Evolutionary conservation across 192 early-diverging fungal genomes (phyloP), one percentile per base, ranked within the genome.

Genomic region (Polychytrium aggregatum): DNA sequence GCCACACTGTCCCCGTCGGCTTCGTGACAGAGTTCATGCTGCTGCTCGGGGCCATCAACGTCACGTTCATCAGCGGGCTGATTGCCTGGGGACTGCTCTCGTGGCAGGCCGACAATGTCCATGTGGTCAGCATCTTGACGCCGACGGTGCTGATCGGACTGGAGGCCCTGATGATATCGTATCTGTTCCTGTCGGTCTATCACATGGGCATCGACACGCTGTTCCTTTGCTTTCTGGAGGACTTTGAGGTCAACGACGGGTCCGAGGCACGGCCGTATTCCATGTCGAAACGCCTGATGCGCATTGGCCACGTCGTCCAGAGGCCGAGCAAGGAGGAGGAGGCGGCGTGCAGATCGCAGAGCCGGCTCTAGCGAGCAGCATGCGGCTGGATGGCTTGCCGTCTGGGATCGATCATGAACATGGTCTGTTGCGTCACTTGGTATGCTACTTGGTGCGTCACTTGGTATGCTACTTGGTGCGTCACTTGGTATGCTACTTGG

Each of bases 171-270:
- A 43, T 71, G 26, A 52, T 73, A 10, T 35, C 65, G 13, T 36
- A 38, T n/a, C 41, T 41, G 11, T 60, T 73, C 46, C 52, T 73
- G 41, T 43, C 50, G 18, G 61, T 73, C 20, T 73, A 71, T 42
- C 20, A 48, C 4, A 57, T 70, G 57, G 71, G 62, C 22, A 72
- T 68, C 41, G 67, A 70, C 41, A 72, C 71, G 13, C 64, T 73
- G 11, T 71, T 71, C 31, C 14, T 73, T 41, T 65, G 53, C 30
- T 69, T 69, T 30, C 52, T 67, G 39, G 59, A 62, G 24, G 71
- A 73, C 44, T 41, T 28, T 13, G 71, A 73, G 47, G 67, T 49
- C 34, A 69, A 73, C 46, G 68, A 73, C 37, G 71, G 71, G 1
- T 57, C 57, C 24, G 33, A 37, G n/a, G 53, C 47, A 11, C 41